These are phyloP conservation scores for Limnomonas spitsbergensis DNA, from an alignment of 139 green algal species.

Conservation along the genomic window DNA sequence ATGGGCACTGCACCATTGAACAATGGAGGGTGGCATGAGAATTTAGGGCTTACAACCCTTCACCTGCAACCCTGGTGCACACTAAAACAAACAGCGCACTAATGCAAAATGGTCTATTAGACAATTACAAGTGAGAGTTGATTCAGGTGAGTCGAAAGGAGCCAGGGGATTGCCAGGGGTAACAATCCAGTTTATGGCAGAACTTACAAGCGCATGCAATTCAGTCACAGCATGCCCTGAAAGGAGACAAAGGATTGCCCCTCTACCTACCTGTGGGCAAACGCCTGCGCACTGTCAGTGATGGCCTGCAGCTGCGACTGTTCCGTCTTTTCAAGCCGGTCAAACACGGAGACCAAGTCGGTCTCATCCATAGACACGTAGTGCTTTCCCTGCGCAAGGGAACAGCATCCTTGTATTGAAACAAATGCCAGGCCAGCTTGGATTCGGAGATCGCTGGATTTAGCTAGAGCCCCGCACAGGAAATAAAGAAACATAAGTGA, in stretches of 20 bases:
- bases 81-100: neutral
- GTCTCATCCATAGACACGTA: neutral
- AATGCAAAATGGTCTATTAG: neutral
- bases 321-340: neutral
- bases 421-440: neutral
- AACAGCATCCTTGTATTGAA: neutral
- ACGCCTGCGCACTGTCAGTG: neutral
- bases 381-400: neutral
- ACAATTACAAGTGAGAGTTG: neutral
- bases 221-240: neutral
- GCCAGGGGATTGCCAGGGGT: neutral
- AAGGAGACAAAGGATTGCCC: neutral
- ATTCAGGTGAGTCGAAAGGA: too few species aligned
- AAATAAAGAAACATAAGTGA: neutral
- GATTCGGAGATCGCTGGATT: neutral
- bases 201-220: neutral
- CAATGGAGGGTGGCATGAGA: too few species aligned
- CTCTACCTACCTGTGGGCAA: conserved; percentile 6
- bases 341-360: neutral
- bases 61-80: too few species aligned
- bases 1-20: too few species aligned
- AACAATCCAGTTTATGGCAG: neutral
- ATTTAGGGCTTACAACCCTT: too few species aligned
- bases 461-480: too few species aligned
- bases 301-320: neutral